phyloP scores from a whole-genome alignment of 2,329 filamentous ascomycete species.

The Fusarium sp. region DNA sequence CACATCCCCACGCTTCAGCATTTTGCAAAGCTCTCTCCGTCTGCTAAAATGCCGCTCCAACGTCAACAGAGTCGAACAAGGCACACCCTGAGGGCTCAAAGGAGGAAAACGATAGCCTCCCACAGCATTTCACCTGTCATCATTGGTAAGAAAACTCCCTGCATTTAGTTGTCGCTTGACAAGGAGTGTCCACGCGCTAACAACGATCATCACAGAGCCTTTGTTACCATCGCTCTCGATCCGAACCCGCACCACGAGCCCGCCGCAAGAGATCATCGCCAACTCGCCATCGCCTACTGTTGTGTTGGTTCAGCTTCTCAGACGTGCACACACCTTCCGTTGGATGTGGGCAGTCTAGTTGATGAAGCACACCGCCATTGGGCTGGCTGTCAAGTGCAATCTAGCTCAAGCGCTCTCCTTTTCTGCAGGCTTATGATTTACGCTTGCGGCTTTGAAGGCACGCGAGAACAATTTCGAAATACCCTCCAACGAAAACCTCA shows the following conservation, averaged over 20 bases:
- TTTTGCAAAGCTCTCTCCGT: background rate
- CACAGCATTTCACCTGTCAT: accelerated
- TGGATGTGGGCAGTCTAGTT: accelerated
- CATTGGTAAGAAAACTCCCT: background rate
- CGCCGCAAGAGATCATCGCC: background rate
- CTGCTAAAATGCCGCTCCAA: background rate
- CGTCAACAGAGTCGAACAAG: accelerated
- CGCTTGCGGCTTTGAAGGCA: background rate
- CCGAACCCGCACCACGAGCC: accelerated
- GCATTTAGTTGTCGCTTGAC: background rate
- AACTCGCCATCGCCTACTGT: background rate
- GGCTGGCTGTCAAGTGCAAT: accelerated
- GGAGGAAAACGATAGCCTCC: background rate
- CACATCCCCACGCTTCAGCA: background rate
- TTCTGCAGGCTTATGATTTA: background rate
- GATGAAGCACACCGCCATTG: background rate
- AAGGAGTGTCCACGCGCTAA: background rate
- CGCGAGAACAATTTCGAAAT: conserved; percentile 60
- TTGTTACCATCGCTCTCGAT: accelerated
- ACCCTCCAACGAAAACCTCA: conserved; percentile 67
- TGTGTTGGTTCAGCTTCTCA: background rate
- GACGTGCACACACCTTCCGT: accelerated
- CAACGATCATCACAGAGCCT: background rate
- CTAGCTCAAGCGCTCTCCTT: background rate
- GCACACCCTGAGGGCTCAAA: background rate